Base-by-base conservation (phyloP, 352 stramenopile genomes). In the Globisporangium barbulae region DNA sequence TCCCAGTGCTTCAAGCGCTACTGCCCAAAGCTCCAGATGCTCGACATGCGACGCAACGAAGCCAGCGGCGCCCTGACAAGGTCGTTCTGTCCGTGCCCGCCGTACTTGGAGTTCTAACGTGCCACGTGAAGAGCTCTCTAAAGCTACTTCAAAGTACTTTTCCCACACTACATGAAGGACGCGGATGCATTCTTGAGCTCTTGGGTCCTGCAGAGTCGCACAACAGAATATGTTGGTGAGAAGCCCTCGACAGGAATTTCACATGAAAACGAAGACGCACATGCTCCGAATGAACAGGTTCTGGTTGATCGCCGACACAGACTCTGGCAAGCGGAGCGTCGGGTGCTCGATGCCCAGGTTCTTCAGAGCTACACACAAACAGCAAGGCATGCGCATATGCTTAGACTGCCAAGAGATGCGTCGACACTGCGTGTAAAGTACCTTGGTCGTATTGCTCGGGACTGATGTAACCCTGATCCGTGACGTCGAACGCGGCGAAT, bases 401-500 rank as follows among this genome's bases (percentile, higher is more conserved):
- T 45, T 17, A 17, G 39, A 39, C 7, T 39, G 33, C 33, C 39
- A n/a, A 45, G 12, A 12, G 15, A 12, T 19, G 15, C 39, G 5
- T 9, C 17, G 17, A 1, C 15, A 47, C 5, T n/a, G 41, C 41
- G 13, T 8, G 21, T 6, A 4, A 21, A 2, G 39, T n/a, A 64
- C 81, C 83, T 91, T 79, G 76, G 45, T 89, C 70, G 37, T 93
- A 91, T 65, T 91, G 84, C 60, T 77, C 66, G 12, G 72, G 68
- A 5, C 79, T 85, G 63, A 93, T 85, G 42, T 71, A 78, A 3
- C 84, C 84, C 53, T 76, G 79, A 0, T 83, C 82, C n/a, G 82
- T 91, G 31, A 88, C 70, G 48, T 93, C 84, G 30, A 93, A 93
- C 8, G 83, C 81, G 30, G 70, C 66, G 39, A 93, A 93, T 81